Evolutionary conservation across 2,329 filamentous ascomycete genomes (phyloP).

Genomic region (Aspergillus sp.): DNA sequence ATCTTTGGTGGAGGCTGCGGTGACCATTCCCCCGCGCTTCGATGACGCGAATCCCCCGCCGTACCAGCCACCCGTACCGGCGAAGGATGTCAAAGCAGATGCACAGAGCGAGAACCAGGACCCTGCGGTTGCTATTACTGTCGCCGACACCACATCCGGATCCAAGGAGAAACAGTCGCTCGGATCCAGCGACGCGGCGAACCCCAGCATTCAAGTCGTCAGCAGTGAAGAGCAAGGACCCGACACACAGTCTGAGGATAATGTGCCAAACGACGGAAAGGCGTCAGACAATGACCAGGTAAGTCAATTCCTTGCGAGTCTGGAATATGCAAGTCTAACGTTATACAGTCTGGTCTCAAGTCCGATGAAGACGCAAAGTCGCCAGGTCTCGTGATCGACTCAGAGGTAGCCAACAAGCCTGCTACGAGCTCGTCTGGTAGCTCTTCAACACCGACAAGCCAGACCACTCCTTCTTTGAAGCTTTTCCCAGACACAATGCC

Average conservation of each 20-base stretch:
- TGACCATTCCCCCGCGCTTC: slow-evolving; percentile 28
- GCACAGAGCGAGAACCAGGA: neutral
- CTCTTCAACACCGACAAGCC: slow-evolving; percentile 13
- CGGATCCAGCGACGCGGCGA: neutral
- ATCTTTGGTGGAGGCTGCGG: slow-evolving; percentile 36
- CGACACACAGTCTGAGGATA: neutral
- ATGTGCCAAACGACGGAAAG: neutral
- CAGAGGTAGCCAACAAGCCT: slow-evolving; percentile 2
- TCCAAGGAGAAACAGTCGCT: neutral
- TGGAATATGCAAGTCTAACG: slow-evolving; percentile 5
- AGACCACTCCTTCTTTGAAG: slow-evolving; percentile 28
- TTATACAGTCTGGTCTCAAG: slow-evolving; percentile 5
- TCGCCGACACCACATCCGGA: neutral
- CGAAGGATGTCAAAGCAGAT: neutral
- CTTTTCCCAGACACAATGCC: slow-evolving; percentile 38
- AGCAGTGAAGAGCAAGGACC: neutral
- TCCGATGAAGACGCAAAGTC: neutral
- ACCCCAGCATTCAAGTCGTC: neutral
- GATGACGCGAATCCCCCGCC: slow-evolving; percentile 27
- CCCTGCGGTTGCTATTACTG: neutral
- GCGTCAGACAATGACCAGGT: slow-evolving; percentile 8
- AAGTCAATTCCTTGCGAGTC: neutral
- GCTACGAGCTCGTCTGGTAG: slow-evolving; percentile 13
- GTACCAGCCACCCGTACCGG: slow-evolving; percentile 15
- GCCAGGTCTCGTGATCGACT: neutral